Evolutionary conservation across 1,284 basidiomycete genomes (phyloP), one percentile per base, ranked within the genome.

Genomic region (Cryptococcus sp.): DNA sequence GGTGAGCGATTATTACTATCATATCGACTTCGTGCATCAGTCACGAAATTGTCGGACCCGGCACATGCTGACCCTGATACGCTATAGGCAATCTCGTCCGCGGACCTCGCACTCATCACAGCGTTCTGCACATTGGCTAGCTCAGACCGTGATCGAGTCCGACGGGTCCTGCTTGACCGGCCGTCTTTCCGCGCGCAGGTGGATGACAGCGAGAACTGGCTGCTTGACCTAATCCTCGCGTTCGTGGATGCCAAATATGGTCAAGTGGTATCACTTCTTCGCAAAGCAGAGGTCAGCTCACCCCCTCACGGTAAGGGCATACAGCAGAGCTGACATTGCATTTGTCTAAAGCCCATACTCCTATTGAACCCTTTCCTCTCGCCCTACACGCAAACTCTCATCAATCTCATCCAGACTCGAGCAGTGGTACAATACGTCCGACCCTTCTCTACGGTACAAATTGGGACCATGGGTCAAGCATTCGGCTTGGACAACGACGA

Each of bases 401-500:
- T 70, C 22, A 16, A 40, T 11, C 47, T 64, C n/a, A 74, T 77
- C 50, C 61, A 67, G 51, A 70, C 62, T 5, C 60, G 67, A 27
- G 64, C 70, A 8, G 62, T 76, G 48, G 59, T 71, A n/a, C 76
- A 76, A 62, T 77, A 76, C 59, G 64, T 74, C 41, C 48, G 61
- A 31, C 76, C 76, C 0, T 77, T 74, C 61, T 66, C 71, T 0
- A 57, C 66, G 0, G 67, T 77, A 23, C 59, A 66, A 27, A 59
- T 77, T 40, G 55, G 54, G 3, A 62, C 60, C 5, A 77, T 77
- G 76, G 69, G 68, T 0, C 23, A 52, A n/a, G 68, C 73, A 4
- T 74, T 76, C 42, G 66, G 62, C 16, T 48, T 67, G 17, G n/a
- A 22, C 15, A 54, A 64, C 35, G 57, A 50, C 0, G 54, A 48